These are phyloP conservation scores for Tulasnella sp. DNA, from an alignment of 768 basidiomycete species.

Conservation along the genomic window DNA sequence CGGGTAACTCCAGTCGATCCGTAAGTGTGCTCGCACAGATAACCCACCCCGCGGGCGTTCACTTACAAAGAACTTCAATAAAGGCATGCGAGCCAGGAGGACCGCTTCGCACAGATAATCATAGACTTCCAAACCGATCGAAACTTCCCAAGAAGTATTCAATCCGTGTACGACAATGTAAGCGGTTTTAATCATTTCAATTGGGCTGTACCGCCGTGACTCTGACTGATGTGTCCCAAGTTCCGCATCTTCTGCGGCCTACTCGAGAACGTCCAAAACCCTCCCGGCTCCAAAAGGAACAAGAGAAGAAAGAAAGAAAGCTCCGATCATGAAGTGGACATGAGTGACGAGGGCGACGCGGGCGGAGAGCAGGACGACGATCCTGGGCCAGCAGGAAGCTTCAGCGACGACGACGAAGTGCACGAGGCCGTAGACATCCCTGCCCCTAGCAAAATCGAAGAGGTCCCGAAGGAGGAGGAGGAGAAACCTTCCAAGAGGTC, in stretches of 20 bases:
- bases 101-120: slow-evolving; percentile 7
- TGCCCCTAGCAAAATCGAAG: not conserved
- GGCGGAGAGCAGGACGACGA: not conserved
- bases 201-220: not conserved
- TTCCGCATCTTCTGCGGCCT: slow-evolving; percentile 5
- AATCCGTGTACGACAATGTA: slow-evolving; percentile 3
- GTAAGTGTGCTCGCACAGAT: not conserved
- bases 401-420: not conserved
- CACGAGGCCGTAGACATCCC: not conserved
- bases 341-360: not conserved
- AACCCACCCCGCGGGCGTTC: not conserved
- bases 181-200: not conserved
- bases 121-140: not conserved
- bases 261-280: not conserved
- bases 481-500: not conserved
- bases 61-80: not conserved
- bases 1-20: not conserved
- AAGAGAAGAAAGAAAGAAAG: not conserved
- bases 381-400: not conserved
- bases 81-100: not conserved
- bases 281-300: not conserved
- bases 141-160: not conserved
- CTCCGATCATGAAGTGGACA: not conserved
- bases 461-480: not conserved
- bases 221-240: not conserved